Conservation (phyloP, 2,329 filamentous ascomycete genomes). For the Rutstroemia sp. region DNA sequence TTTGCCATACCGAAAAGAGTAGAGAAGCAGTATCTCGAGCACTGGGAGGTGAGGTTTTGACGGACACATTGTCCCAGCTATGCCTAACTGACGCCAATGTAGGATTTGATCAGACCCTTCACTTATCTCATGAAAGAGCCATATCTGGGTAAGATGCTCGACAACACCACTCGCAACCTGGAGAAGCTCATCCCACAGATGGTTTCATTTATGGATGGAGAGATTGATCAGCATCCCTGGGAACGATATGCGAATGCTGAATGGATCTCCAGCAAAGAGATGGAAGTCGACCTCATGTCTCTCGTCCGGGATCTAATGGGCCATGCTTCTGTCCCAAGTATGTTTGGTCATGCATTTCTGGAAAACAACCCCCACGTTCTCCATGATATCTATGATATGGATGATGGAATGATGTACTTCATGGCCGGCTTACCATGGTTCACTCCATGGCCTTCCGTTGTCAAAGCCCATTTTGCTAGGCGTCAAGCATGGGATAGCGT, state of each 20-base stretch:
- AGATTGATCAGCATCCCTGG: slow-evolving; percentile 56
- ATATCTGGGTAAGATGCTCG: slow-evolving; percentile 36
- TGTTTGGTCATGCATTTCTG: slow-evolving; percentile 45
- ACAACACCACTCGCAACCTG: slow-evolving; percentile 32
- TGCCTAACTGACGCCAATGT: background rate
- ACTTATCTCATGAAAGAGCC: slow-evolving; percentile 39
- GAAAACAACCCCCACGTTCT: slow-evolving; percentile 45
- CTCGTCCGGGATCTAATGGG: slow-evolving; percentile 52
- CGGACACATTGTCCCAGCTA: background rate
- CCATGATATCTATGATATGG: slow-evolving; percentile 47
- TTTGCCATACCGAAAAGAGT: slow-evolving; percentile 23
- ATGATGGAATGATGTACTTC: slow-evolving; percentile 45
- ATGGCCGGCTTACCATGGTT: slow-evolving; percentile 48
- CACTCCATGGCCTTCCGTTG: slow-evolving; percentile 43
- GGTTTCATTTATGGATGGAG: slow-evolving; percentile 49
- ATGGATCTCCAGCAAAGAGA: slow-evolving; percentile 36
- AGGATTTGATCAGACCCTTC: slow-evolving; percentile 4
- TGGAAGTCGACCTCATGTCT: slow-evolving; percentile 43
- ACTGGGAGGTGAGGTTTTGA: slow-evolving; percentile 26
- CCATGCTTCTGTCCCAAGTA: slow-evolving; percentile 38
- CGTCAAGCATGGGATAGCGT: slow-evolving; percentile 34
- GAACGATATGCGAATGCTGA: slow-evolving; percentile 44
- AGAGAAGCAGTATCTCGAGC: slow-evolving; percentile 18
- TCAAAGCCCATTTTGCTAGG: slow-evolving; percentile 40
- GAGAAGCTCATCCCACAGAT: slow-evolving; percentile 44